These are phyloP conservation scores for Suillus tomentosus DNA, from an alignment of 768 basidiomycete genomes.

Conservation along the genomic window DNA sequence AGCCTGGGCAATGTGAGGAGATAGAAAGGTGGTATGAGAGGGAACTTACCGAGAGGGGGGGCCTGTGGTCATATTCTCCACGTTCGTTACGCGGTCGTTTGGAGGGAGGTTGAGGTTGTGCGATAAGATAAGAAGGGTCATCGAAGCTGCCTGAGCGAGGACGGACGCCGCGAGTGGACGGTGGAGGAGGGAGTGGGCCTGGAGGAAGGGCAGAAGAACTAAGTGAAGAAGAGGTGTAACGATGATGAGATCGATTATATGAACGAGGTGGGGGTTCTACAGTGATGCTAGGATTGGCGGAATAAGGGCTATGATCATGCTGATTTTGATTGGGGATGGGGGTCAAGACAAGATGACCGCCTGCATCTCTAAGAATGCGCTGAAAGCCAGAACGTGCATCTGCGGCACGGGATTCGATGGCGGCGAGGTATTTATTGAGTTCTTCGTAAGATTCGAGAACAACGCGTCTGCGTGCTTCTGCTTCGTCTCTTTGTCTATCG, in stretches of 20 bases:
- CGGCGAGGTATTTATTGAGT: conserved; percentile 48
- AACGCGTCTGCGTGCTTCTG: conserved; percentile 46
- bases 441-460: conserved; percentile 52
- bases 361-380: conserved; percentile 46
- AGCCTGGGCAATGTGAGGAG: conserved; percentile 15
- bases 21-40: neutral
- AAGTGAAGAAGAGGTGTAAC: conserved; percentile 25
- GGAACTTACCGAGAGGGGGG: conserved; percentile 9
- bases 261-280: conserved; percentile 26
- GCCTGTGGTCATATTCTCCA: conserved; percentile 32
- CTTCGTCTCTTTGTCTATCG: conserved; percentile 57
- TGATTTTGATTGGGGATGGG: conserved; percentile 29
- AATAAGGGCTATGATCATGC: conserved; percentile 21
- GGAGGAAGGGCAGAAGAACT: conserved; percentile 36
- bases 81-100: conserved; percentile 49
- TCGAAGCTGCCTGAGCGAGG: conserved; percentile 49
- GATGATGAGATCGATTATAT: conserved; percentile 23
- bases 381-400: conserved; percentile 54
- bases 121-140: conserved; percentile 30
- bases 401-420: conserved; percentile 45
- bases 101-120: conserved; percentile 46
- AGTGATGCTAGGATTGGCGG: conserved; percentile 29
- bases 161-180: conserved; percentile 36
- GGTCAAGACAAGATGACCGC: conserved; percentile 44
- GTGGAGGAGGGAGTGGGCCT: conserved; percentile 42